These are phyloP conservation scores for Galerina sulciceps DNA, from an alignment of 768 basidiomycete species.

Conservation along the genomic window DNA sequence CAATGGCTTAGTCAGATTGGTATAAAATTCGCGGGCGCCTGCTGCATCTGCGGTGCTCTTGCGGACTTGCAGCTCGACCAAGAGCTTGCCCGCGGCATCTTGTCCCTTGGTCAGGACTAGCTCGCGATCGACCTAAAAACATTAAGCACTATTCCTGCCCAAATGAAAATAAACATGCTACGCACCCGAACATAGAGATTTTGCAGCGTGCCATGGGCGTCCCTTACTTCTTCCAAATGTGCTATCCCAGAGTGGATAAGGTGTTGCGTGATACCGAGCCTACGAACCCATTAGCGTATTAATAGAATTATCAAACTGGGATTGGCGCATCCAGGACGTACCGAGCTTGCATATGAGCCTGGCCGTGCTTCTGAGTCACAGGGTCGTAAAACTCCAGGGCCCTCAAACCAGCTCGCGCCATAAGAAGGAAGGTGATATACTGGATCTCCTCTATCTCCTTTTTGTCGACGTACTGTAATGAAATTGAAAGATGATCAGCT, in stretches of 20 bases:
- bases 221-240: constrained; percentile 68
- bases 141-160: neutral
- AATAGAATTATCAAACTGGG: neutral
- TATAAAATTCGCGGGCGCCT: constrained; percentile 81
- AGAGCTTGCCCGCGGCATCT: constrained; percentile 70
- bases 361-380: constrained; percentile 78
- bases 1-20: constrained; percentile 74
- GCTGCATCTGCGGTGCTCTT: constrained; percentile 86
- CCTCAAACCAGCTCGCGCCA: constrained; percentile 84
- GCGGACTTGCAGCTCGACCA: constrained; percentile 81
- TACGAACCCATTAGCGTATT: constrained; percentile 28
- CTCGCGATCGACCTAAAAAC: constrained; percentile 67
- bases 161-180: neutral
- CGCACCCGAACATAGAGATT: constrained; percentile 73
- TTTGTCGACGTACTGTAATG: constrained; percentile 61
- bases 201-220: constrained; percentile 58
- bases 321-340: constrained; percentile 32
- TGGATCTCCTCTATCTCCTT: constrained; percentile 79
- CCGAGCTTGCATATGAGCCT: constrained; percentile 92
- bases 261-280: constrained; percentile 83
- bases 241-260: constrained; percentile 75
- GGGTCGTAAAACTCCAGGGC: constrained; percentile 88
- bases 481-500: neutral
- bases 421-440: constrained; percentile 79
- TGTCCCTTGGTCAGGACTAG: constrained; percentile 69